Evolutionary conservation across 73 alveolate genomes (phyloP), one percentile per base, ranked within the genome.

Genomic region (Paramecium sonneborni): DNA sequence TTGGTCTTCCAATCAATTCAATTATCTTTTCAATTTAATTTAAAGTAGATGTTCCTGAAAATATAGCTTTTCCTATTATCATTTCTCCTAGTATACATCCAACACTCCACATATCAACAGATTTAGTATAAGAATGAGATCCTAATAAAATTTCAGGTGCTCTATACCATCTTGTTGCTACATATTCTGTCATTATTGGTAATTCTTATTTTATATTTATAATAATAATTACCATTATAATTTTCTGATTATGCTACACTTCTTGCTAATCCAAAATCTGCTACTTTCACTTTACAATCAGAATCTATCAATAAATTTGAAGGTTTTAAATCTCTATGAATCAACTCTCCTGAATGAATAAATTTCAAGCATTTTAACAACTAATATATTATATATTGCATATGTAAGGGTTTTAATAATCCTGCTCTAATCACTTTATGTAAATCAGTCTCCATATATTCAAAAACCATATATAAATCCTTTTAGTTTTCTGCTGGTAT

Each of bases 1-100:
- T 41, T 15, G 98, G 98, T 94, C 95, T 95, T 0, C 98, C 98
- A 10, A 95, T 92, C 24, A 95, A 85, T 48, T 95, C 98, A 85
- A 95, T 86, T 5, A 93, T 92, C 79, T 93, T 93, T 69, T 93
- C 88, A 14, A 93, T 93, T 76, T 93, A 93, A 86, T 76, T 86
- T 57, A 93, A 52, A 52, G 96, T 93, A 34, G 94, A 87, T 1
- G 94, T 52, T 2, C 96, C 96, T 26, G 96, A 91, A 74, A 93
- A 93, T 86, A 93, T 93, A 24, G 96, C 94, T 69, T 93, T 93
- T 5, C 96, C 96, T 30, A 91, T 84, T 26, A 93, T 68, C 88
- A 93, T 87, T 72, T 93, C 95, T 34, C 89, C 88, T 72, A 92
- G 58, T 20, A 92, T 92, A 39, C 96, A 92, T 14, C 96, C 96